Evolutionary conservation across 2,329 filamentous ascomycete genomes (phyloP).

Genomic region (Penicillium psychrosexuale): DNA sequence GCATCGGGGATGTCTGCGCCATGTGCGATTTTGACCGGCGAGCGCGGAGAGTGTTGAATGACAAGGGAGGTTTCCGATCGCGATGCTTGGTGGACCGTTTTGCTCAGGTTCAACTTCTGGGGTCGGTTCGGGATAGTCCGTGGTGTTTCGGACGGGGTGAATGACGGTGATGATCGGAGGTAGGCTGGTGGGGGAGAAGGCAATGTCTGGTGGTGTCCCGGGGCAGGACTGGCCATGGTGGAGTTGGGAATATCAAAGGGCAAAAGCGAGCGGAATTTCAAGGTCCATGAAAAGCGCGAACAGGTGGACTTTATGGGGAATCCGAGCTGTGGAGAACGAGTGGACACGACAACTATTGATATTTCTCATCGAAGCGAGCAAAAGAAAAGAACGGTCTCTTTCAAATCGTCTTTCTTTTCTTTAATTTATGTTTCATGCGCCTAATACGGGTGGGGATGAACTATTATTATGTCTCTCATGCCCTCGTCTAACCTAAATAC

Average conservation of each 20-base stretch:
- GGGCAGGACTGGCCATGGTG: constrained; percentile 31
- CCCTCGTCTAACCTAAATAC: constrained; percentile 1
- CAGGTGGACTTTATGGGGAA: background rate
- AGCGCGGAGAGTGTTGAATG: constrained; percentile 32
- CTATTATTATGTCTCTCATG: constrained; percentile 1
- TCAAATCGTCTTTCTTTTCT: background rate
- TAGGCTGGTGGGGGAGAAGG: constrained; percentile 46
- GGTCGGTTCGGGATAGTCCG: constrained; percentile 23
- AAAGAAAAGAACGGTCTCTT: background rate
- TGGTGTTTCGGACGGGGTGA: constrained; percentile 23
- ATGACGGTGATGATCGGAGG: constrained; percentile 38
- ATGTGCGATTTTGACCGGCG: constrained; percentile 35
- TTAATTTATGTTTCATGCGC: background rate
- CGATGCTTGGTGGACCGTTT: constrained; percentile 17
- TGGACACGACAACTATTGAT: background rate
- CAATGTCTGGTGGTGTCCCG: constrained; percentile 29
- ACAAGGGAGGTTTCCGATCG: constrained; percentile 22
- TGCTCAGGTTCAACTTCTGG: constrained; percentile 22
- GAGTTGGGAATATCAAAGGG: background rate
- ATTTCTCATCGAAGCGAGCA: background rate
- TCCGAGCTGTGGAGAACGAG: background rate
- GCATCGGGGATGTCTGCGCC: constrained; percentile 25
- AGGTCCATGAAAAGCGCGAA: background rate
- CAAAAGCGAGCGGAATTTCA: background rate
- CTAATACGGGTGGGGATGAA: background rate